These are phyloP conservation scores for Lachnellula subtilissima DNA, from an alignment of 2,329 filamentous ascomycete species.

Conservation along the genomic window DNA sequence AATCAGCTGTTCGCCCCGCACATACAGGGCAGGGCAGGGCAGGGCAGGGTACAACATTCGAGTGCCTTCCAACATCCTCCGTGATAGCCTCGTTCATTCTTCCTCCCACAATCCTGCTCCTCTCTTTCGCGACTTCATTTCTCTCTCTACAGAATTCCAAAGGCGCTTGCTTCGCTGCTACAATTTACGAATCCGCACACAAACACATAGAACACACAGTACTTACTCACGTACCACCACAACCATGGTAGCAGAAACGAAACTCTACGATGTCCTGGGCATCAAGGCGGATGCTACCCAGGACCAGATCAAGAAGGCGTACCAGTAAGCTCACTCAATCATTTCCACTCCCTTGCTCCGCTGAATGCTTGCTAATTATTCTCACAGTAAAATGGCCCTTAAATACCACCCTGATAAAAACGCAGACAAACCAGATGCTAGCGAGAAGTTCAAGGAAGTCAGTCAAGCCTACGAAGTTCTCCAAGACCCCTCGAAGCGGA, in stretches of 20 bases:
- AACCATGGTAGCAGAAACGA: conserved; percentile 88
- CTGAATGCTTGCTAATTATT: conserved; percentile 18
- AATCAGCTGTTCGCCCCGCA: conserved; percentile 19
- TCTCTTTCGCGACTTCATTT: not conserved
- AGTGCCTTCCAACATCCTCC: conserved; percentile 3
- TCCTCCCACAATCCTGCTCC: not conserved
- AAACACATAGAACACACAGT: not conserved
- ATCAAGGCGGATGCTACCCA: conserved; percentile 76
- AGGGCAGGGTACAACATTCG: not conserved
- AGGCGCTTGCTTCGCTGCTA: not conserved
- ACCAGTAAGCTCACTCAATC: conserved; percentile 57
- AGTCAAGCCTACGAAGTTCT: conserved; percentile 98
- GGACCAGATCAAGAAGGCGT: conserved; percentile 97
- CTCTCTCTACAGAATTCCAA: not conserved
- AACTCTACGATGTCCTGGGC: conserved; percentile 83
- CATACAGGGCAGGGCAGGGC: too few species aligned
- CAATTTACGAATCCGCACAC: not conserved
- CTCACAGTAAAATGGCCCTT: conserved; percentile 71
- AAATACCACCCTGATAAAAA: conserved; percentile 98
- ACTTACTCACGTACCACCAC: not conserved
- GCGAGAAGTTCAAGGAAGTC: conserved; percentile 96
- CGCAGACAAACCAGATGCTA: conserved; percentile 77
- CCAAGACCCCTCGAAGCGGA: conserved; percentile 93
- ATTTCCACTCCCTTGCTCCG: not conserved
- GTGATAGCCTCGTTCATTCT: not conserved